A percentile compares a stretch with the other conserved stretches of the same genome.
phyloP scores from a whole-genome alignment of 805 yeast genomes.

The Candida odintsovae region DNA sequence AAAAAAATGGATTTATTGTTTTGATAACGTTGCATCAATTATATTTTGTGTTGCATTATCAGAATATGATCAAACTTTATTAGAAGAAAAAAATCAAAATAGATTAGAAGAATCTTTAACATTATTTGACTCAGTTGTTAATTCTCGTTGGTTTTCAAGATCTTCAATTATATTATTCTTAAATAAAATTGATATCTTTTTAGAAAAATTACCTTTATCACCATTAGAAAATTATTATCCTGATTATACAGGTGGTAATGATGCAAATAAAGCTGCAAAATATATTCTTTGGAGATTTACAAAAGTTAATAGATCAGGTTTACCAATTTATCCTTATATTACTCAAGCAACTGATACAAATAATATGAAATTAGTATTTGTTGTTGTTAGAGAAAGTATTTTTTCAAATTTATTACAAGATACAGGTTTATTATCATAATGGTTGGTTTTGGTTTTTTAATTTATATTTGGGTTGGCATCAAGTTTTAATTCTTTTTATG shows the following conservation, averaged over 20 bases:
- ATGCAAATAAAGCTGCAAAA: constrained; percentile 85
- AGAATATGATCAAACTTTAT: constrained; percentile 82
- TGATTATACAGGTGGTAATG: constrained; percentile 86
- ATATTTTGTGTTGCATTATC: constrained; percentile 89
- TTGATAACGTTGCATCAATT: constrained; percentile 84
- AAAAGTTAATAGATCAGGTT: constrained; percentile 74
- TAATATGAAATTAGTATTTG: constrained; percentile 79
- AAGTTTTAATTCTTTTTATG: background rate
- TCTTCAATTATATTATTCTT: constrained; percentile 82
- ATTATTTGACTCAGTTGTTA: constrained; percentile 83
- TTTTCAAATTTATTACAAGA: constrained; percentile 71
- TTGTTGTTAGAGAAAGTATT: constrained; percentile 76
- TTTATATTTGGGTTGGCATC: background rate
- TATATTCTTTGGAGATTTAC: constrained; percentile 88
- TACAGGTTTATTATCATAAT: constrained; percentile 54
- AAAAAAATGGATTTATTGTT: constrained; percentile 95
- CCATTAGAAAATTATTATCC: constrained; percentile 83
- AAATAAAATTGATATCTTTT: constrained; percentile 86
- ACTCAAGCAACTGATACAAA: constrained; percentile 94
- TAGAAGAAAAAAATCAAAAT: constrained; percentile 73
- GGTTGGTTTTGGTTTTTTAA: background rate
- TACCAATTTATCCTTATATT: constrained; percentile 82
- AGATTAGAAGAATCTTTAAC: constrained; percentile 78
- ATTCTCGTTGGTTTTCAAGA: constrained; percentile 87
- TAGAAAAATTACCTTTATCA: constrained; percentile 74